Evolutionary conservation across 257 asterid genomes (phyloP).

Genomic region (Scutellaria barbata): DNA sequence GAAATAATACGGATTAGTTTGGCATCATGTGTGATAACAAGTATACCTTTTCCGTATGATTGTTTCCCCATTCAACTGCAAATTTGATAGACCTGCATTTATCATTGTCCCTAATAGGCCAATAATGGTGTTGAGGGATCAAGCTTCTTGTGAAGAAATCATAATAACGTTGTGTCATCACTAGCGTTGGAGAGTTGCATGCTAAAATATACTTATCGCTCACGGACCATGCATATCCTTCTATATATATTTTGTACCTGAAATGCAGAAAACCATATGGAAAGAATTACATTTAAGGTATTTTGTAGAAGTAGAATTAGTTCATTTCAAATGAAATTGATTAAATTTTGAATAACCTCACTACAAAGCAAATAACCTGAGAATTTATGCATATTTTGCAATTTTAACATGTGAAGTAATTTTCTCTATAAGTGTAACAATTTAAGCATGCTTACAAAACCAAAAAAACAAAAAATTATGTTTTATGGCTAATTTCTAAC

Average conservation of each 20-base stretch:
- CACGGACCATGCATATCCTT: constrained; percentile 92
- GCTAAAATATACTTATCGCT: constrained; percentile 89
- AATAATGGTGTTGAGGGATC: constrained; percentile 77
- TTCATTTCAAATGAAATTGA: not conserved
- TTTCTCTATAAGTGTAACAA: not conserved
- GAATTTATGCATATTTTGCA: too few species aligned
- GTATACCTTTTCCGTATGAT: constrained; percentile 60
- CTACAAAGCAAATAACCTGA: too few species aligned
- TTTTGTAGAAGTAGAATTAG: not conserved
- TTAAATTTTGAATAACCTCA: not conserved
- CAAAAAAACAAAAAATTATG: not conserved
- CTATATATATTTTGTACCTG: constrained; percentile 87
- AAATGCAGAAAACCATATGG: not conserved
- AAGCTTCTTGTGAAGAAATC: constrained; percentile 86
- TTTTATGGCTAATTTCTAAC: constrained; percentile 33
- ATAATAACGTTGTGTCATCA: constrained; percentile 62
- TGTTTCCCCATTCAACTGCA: constrained; percentile 93
- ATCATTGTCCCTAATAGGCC: constrained; percentile 72
- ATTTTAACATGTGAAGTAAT: too few species aligned
- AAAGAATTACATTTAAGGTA: too few species aligned
- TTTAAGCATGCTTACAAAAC: not conserved
- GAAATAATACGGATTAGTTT: too few species aligned
- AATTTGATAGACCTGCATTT: constrained; percentile 79
- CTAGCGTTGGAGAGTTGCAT: constrained; percentile 76
- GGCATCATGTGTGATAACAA: too few species aligned